Evolutionary conservation across 1,284 basidiomycete species (phyloP).

Genomic region (Hortiboletus rubellus): DNA sequence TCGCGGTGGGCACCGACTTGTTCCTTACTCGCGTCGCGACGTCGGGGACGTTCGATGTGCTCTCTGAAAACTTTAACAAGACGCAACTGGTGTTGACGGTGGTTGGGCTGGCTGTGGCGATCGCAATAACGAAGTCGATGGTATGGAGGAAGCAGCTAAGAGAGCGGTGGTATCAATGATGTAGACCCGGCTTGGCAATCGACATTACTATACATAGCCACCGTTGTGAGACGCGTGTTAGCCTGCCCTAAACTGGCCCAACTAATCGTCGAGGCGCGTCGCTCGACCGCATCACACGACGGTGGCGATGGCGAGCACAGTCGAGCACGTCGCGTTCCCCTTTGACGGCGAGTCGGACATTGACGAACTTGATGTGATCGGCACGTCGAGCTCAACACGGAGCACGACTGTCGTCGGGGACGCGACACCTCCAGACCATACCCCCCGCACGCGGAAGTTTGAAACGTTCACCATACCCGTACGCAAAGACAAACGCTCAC

Average conservation of each 20-base stretch:
- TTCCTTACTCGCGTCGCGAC: slow-evolving; percentile 85
- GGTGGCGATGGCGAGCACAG: background rate
- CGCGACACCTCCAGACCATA: slow-evolving; percentile 23
- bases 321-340: slow-evolving; percentile 7
- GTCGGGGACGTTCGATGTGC: slow-evolving; percentile 91
- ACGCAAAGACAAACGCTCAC: slow-evolving; percentile 21
- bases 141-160: slow-evolving; percentile 62
- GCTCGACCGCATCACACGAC: background rate
- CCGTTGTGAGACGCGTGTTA: slow-evolving; percentile 9
- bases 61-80: slow-evolving; percentile 93
- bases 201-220: slow-evolving; percentile 9
- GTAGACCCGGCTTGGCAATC: background rate
- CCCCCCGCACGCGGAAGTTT: background rate
- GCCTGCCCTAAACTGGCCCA: slow-evolving; percentile 21
- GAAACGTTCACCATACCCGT: slow-evolving; percentile 15
- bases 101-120: slow-evolving; percentile 67
- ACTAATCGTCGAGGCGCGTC: background rate
- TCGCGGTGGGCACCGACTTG: slow-evolving; percentile 85
- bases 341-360: slow-evolving; percentile 17
- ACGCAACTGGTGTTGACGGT: slow-evolving; percentile 87
- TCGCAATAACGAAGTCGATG: slow-evolving; percentile 76
- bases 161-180: slow-evolving; percentile 64
- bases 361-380: slow-evolving; percentile 34
- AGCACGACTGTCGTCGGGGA: slow-evolving; percentile 34
- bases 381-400: slow-evolving; percentile 24